Evolutionary conservation across 2,329 filamentous ascomycete genomes (phyloP).

Genomic region (Chaetomiaceae sp.): DNA sequence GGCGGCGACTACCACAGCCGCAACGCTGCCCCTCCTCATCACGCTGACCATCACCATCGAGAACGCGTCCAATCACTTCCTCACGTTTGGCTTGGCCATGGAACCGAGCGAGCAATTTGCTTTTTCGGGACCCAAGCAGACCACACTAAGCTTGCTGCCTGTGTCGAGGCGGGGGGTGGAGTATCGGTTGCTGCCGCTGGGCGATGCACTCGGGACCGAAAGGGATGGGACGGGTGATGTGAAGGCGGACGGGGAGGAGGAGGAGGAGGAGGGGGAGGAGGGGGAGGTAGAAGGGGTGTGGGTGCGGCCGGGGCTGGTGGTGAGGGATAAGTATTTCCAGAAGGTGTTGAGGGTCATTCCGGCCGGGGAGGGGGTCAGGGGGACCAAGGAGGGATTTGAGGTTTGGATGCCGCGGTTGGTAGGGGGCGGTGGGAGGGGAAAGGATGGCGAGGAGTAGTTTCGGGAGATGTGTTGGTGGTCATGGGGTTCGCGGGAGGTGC

Average conservation of each 20-base stretch:
- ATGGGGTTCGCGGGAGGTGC: too few species aligned
- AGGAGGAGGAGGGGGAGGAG: background rate
- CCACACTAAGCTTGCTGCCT: conserved; percentile 75
- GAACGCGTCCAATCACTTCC: conserved; percentile 89
- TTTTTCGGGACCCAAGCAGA: conserved; percentile 83
- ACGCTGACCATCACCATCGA: conserved; percentile 66
- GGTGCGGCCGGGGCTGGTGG: conserved; percentile 68
- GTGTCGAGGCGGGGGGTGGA: conserved; percentile 69
- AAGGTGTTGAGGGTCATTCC: conserved; percentile 79
- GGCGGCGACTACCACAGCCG: conserved; percentile 7
- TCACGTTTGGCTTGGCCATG: conserved; percentile 90
- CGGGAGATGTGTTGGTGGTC: background rate
- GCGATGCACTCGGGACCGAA: conserved; percentile 43
- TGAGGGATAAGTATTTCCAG: conserved; percentile 89
- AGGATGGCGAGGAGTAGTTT: background rate
- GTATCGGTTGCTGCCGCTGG: conserved; percentile 69
- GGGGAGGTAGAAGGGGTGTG: conserved; percentile 67
- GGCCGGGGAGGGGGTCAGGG: conserved; percentile 63
- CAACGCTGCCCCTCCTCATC: conserved; percentile 32
- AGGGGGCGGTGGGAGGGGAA: background rate
- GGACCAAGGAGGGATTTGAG: conserved; percentile 65
- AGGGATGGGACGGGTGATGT: background rate
- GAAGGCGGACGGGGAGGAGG: conserved; percentile 44
- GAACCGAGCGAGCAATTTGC: conserved; percentile 90
- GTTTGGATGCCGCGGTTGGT: conserved; percentile 52